A percentile compares a stretch with the other conserved stretches of the same genome.
Evolutionary conservation across 2,329 filamentous ascomycete genomes (phyloP).

Genomic region (Fusarium ambrosium): DNA sequence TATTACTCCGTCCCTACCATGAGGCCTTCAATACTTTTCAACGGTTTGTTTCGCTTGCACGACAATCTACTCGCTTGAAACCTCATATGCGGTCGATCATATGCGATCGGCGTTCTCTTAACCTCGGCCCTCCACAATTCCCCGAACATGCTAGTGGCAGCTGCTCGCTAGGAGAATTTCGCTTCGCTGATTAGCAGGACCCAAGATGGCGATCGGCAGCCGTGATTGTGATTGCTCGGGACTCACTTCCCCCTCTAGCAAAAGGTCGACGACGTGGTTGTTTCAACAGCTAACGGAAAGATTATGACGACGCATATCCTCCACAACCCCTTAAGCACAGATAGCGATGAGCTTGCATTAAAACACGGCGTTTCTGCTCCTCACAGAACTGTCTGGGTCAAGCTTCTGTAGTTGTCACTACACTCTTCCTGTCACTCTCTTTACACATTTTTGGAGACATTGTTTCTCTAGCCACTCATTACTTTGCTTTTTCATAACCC

Average conservation of each 20-base stretch:
- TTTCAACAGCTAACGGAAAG: not conserved
- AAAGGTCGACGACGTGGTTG: slow-evolving; percentile 14
- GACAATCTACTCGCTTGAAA: not conserved
- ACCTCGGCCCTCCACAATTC: not conserved
- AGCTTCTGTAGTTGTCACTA: slow-evolving; percentile 13
- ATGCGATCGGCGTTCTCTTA: not conserved
- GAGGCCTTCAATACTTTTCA: not conserved
- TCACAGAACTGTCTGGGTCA: not conserved
- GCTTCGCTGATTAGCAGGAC: not conserved
- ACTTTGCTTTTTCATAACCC: slow-evolving; percentile 21
- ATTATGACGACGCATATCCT: not conserved
- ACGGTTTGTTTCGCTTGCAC: not conserved
- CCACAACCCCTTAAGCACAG: slow-evolving; percentile 1
- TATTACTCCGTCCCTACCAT: no score
- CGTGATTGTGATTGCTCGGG: slow-evolving; percentile 15
- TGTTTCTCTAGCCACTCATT: slow-evolving; percentile 42
- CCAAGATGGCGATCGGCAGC: slow-evolving; percentile 37
- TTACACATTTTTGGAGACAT: slow-evolving; percentile 24
- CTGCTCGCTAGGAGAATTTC: slow-evolving; percentile 18
- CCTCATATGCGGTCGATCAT: not conserved
- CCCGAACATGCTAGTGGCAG: not conserved
- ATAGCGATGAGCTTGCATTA: slow-evolving; percentile 4
- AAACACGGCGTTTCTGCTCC: slow-evolving; percentile 7
- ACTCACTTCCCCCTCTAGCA: slow-evolving; percentile 9
- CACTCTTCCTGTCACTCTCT: slow-evolving; percentile 39